Evolutionary conservation across 2,329 filamentous ascomycete species (phyloP), one percentile per base, ranked within the genome.

Genomic region (Penicillium polonicum): DNA sequence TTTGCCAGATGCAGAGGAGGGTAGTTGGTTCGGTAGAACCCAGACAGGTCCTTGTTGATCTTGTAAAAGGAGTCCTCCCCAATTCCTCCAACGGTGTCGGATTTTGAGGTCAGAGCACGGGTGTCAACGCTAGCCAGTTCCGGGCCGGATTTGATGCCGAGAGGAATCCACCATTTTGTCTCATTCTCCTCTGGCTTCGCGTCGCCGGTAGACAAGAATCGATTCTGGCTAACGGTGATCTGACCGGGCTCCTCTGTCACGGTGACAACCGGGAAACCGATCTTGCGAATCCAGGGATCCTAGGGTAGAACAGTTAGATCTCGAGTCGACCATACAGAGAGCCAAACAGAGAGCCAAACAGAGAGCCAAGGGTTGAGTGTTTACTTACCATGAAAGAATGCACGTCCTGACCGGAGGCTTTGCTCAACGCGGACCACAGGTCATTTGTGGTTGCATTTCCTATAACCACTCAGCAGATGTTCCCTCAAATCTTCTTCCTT

Each of bases 91-190:
- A 97, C 84, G 13, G 86, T 92, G 55, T 91, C 87, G 66, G 90
- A 83, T 78, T 91, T 97, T 56, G 83, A 79, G 0, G 87, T 89
- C 44, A 99, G 80, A 51, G 90, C 87, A 38, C 88, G 80, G 21
- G 84, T 80, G 57, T 88, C 80, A 52, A 88, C 80, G 8, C 83
- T 85, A 35, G 85, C 78, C 33, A 87, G 79, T 23, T 88, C 82
- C 38, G 82, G 79, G 68, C 91, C 91, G 52, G 91, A 89, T 73
- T 92, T 89, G 29, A 99, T 80, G 15, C 89, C 89, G 33, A 99
- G 83, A 17, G 94, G 94, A 59, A 97, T 85, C 93, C 94, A 99
- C 94, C 94, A 99, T 21, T 86, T 87, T 3, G 92, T 97, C 69
- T 89, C 82, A 70, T 99, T 92, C 65, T 99, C 94, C 70, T 95